Base-by-base conservation (phyloP, 2,329 filamentous ascomycete genomes). In the Sporothrix sp. region DNA sequence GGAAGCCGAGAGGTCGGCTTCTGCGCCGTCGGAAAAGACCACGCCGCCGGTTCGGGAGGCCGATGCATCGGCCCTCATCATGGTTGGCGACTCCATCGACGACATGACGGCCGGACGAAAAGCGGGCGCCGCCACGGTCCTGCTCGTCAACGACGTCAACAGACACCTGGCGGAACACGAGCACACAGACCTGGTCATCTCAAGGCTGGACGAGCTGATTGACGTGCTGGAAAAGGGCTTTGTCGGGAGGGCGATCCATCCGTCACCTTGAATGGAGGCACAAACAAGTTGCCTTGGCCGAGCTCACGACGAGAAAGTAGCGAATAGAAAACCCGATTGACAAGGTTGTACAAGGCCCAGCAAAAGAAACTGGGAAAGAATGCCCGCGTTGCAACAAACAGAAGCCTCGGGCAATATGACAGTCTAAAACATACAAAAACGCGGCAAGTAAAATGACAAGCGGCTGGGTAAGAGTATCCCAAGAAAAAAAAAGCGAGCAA, bases 111-210 rank as follows among this genome's bases (percentile, higher is more conserved):
- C 91, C 1, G 91, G 93, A 0, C 78, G 84, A 53, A 74, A 73
- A 48, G 91, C 91, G 0, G 91, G 91, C 1, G 87, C 90, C 1
- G 85, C 88, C 30, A 97, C 93, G 0, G 89, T 97, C n/a, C 63
- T 97, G 62, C 52, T 98, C 39, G 75, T 84, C 14, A 94, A 94
- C 61, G 80, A 87, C n/a, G 82, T 76, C n/a, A 95, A 95, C 62
- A 66, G 65, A 50, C 74, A 84, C 57, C 63, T 95, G 52, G 78
- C 74, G 7, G 72, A 78, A 21, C 85, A 94, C 62, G 76, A 81
- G 56, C 79, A 88, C 64, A 94, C 87, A 0, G 87, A 94, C 65
- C 60, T 91, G 40, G 82, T 81, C 10, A 83, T 95, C 47, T 65
- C 68, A 55, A 73, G 77, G 33, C 64, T 95, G 54, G 87, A 94